phyloP scores from a whole-genome alignment of 1,284 basidiomycete genomes.

The Amylostereum chailletii region DNA sequence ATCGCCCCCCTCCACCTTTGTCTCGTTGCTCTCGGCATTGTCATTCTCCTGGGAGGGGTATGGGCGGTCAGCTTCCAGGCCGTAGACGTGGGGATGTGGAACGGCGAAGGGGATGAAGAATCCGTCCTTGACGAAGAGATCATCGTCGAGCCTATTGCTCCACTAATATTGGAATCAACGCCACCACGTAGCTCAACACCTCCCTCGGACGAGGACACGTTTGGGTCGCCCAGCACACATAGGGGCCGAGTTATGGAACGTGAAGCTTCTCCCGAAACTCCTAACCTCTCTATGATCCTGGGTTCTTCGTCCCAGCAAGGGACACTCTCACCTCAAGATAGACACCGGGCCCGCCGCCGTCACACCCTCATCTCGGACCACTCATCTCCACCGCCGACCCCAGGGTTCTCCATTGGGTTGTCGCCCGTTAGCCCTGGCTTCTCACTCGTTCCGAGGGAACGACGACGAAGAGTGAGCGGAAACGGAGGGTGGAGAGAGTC shows the following conservation, averaged over 20 bases:
- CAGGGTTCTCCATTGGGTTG: conserved; percentile 65
- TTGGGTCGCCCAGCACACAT: neutral
- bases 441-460: conserved; percentile 45
- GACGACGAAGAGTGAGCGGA: conserved; percentile 35
- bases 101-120: conserved; percentile 22
- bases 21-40: conserved; percentile 75
- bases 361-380: conserved; percentile 1
- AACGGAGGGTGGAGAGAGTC: neutral
- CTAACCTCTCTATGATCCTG: too few relatives aligned
- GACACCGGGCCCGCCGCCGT: neutral
- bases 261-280: too few relatives aligned
- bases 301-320: neutral
- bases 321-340: neutral
- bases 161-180: conserved; percentile 5
- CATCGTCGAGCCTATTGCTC: neutral
- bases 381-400: conserved; percentile 17
- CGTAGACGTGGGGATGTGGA: conserved; percentile 47
- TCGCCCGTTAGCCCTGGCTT: conserved; percentile 71
- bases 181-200: too few relatives aligned
- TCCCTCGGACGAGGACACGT: too few relatives aligned
- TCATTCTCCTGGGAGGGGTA: conserved; percentile 78
- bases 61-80: conserved; percentile 80
- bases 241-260: too few relatives aligned
- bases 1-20: conserved; percentile 63
- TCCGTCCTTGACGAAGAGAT: neutral